Evolutionary conservation across 176 grass and related monocot genomes (phyloP), one percentile per base, ranked within the genome.

Genomic region (Canna indica): DNA sequence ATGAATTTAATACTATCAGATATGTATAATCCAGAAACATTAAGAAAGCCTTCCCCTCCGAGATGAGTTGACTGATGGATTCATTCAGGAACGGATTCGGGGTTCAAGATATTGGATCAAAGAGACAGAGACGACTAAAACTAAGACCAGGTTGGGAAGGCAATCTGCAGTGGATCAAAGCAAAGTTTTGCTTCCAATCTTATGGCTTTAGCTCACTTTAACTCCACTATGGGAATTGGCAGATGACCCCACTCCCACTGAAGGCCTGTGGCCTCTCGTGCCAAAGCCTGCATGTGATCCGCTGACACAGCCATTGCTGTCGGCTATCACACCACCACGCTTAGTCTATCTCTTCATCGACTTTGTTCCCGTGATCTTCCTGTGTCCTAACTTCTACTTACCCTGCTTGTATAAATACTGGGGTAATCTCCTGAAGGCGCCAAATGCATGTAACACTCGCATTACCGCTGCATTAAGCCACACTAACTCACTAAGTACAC

Each of bases 211-310:
- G 25, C 34, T 57, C 36, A 16, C 11, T 58, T 75, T 59, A 32
- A 25, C 24, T 38, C 33, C 33, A 61, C n/a, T 12, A 3, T 18
- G 59, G 30, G 27, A 22, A 27, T n/a, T n/a, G n/a, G 5, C 41
- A 10, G 41, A 75, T 57, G 59, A 2, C 72, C 63, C 32, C 62
- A 66, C 63, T 66, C 20, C 35, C 34, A 16, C 33, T 7, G 7
- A 39, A 6, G 15, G 33, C 35, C 24, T 66, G 63, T 38, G 63
- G 33, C 60, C 35, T 62, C 53, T 36, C 52, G 7, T 34, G 34
- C 32, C 48, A 50, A 76, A 64, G 59, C 72, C 54, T 70, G 82
- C 91, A 88, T 86, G 88, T 91, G 91, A 91, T 46, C 80, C 24
- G 52, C 75, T 83, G 75, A 74, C 70, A 78, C 20, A 34, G 24